These are phyloP conservation scores for Podila epigama DNA, from an alignment of 192 early-diverging fungal genomes.

Conservation along the genomic window DNA sequence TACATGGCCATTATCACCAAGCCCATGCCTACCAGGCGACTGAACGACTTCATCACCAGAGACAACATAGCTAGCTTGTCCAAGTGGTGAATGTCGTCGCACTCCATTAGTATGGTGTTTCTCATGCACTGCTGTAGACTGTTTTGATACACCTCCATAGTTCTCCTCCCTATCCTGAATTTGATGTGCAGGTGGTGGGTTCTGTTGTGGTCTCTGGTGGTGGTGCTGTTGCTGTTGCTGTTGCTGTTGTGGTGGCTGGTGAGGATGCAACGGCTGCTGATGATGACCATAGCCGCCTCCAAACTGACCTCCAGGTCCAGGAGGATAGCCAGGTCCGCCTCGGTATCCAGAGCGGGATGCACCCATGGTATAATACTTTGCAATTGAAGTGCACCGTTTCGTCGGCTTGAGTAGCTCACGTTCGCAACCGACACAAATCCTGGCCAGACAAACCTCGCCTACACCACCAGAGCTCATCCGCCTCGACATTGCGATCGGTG, in stretches of 20 bases:
- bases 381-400: conserved; percentile 36
- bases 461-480: conserved; percentile 48
- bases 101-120: conserved; percentile 18
- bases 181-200: background rate
- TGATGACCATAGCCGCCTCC: background rate
- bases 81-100: conserved; percentile 26
- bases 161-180: background rate
- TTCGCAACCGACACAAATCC: conserved; percentile 47
- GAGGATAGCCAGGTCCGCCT: conserved; percentile 13
- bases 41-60: background rate
- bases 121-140: conserved; percentile 9
- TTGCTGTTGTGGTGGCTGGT: background rate
- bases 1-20: background rate
- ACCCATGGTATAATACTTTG: conserved; percentile 34
- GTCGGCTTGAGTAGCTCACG: conserved; percentile 41
- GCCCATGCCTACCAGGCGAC: background rate
- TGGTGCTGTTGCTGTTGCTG: background rate
- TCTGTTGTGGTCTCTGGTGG: background rate
- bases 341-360: conserved; percentile 6
- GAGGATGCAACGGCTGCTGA: background rate
- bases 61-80: conserved; percentile 13
- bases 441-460: conserved; percentile 38
- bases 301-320: conserved; percentile 17
- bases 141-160: background rate
- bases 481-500: conserved; percentile 41